Base-by-base conservation (phyloP, 2,329 filamentous ascomycete species). In the Trichoderma hamatum region DNA sequence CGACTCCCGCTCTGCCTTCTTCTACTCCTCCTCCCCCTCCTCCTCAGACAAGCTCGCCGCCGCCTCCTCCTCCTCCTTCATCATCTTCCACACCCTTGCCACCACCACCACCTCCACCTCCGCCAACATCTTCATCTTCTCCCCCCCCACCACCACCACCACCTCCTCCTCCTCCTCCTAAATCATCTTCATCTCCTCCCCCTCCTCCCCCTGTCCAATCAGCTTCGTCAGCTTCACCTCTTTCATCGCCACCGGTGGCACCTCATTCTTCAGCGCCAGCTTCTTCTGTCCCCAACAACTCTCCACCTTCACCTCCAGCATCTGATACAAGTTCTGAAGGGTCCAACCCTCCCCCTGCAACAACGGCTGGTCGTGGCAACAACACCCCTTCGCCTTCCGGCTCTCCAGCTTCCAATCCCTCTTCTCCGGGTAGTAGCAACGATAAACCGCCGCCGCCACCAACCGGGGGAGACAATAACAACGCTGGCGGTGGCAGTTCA, bases 11-110 rank as follows among this genome's bases (percentile, higher is more conserved):
- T 14, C 46, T 54, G 10, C 54, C 68, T 19, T 14, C 26, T 10
- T 67, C 68, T 14, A 70, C 56, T 10, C 56, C 54, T 1, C 54
- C 64, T 32, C 46, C 68, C 1, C 61, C 67, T 39, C 43, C 68
- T 7, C 60, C 63, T 10, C 14, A 67, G 26, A 60, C 68, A 13
- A 54, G 46, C 5, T 19, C 49, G 21, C 32, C 54, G 28, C 7
- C 30, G n/a, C 62, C 55, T 36, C 68, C 67, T 10, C 51, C 51
- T 16, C 60, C 58, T 21, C 56, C 58, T 1, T 24, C 21, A 49
- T 43, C 66, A 6, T 46, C 66, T 3, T n/a, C 51, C 13, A 43
- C 39, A 6, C 34, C 46, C 24, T 51, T 39, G 28, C 63, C 60
- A 10, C 26, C 30, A 1, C 61, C 61, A 14, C 61, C 61, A 28